Evolutionary conservation across 1,284 basidiomycete genomes (phyloP).

Genomic region (Fomitopsis pinicola): DNA sequence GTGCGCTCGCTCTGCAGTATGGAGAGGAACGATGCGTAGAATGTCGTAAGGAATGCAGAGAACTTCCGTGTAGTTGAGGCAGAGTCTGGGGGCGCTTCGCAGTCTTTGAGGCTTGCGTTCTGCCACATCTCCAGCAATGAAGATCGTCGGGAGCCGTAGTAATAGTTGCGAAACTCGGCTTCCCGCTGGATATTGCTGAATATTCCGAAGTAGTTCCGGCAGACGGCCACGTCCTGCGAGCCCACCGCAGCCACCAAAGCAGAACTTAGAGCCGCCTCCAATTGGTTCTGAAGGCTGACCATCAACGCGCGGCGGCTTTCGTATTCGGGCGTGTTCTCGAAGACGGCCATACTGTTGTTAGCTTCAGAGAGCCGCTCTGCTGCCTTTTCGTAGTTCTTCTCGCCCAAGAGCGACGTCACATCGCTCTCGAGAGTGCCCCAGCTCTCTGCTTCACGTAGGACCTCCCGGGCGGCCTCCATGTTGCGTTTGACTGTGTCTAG

Average conservation of each 20-base stretch:
- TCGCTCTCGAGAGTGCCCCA: conserved; percentile 94
- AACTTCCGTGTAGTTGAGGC: conserved; percentile 36
- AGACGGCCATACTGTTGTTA: conserved; percentile 81
- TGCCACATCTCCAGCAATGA: conserved; percentile 69
- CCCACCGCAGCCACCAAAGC: conserved; percentile 83
- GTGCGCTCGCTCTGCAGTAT: conserved; percentile 70
- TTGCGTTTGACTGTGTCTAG: conserved; percentile 80
- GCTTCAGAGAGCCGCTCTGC: conserved; percentile 88
- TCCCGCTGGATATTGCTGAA: conserved; percentile 89
- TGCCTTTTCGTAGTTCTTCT: conserved; percentile 78
- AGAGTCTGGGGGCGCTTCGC: conserved; percentile 30
- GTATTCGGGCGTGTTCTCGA: conserved; percentile 86
- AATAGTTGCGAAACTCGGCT: conserved; percentile 88
- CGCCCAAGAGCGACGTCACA: conserved; percentile 77
- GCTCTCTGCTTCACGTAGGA: conserved; percentile 86
- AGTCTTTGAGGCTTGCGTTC: conserved; percentile 47
- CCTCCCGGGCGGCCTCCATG: conserved; percentile 84
- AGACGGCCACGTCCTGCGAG: conserved; percentile 65
- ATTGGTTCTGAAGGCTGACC: conserved; percentile 88
- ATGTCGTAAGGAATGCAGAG: conserved; percentile 65
- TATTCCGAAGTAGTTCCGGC: conserved; percentile 77
- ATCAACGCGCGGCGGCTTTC: conserved; percentile 80
- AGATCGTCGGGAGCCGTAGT: conserved; percentile 78
- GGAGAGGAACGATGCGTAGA: conserved; percentile 65
- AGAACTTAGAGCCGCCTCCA: conserved; percentile 85